Base-by-base conservation (phyloP, 2,329 filamentous ascomycete species). In the Apiospora sp. region DNA sequence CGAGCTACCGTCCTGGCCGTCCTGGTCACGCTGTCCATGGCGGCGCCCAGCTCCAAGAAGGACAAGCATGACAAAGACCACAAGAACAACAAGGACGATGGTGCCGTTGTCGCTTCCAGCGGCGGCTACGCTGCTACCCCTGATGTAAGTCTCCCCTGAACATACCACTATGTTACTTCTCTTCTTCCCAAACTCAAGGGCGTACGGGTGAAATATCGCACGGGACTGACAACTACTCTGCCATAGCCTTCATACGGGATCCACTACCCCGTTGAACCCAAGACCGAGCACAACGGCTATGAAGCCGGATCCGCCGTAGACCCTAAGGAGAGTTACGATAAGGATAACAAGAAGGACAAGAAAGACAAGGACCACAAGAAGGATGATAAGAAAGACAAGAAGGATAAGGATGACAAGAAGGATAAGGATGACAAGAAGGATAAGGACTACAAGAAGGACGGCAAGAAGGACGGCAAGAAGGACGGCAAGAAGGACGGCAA, bases 1-100 rank as follows among this genome's bases (percentile, higher is more conserved):
- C 58, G 34, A 64, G 58, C 58, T n/a, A 64, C 58, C 34, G 34
- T 64, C 34, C 41, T 64, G 58, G 58, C 58, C 58, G n/a, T 64
- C 58, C 13, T 64, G 58, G 58, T 64, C 58, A 41, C 58, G 19
- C 19, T 64, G 58, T 64, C 58, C 34, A n/a, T 64, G 58, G 58
- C 58, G 19, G 58, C 58, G 19, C 58, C 58, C 58, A 64, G 7
- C 58, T 64, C 58, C 34, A 64, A 64, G 27, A 22, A 58, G 19
- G 34, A 41, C 34, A 64, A 64, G 34, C 22, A 64, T 10, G 34
- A 41, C 34, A 64, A 64, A 34, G 30, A 64, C 30, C 27, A 34
- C 27, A 58, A 58, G 27, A n/a, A 64, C 30, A 8, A n/a, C 19
- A 64, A 64, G 58, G 34, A 37, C 13, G 19, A 64, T 37, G 34